Evolutionary conservation across 495 filamentous ascomycete genomes (phyloP), one percentile per base, ranked within the genome.

Genomic region (Echria macrotheca): DNA sequence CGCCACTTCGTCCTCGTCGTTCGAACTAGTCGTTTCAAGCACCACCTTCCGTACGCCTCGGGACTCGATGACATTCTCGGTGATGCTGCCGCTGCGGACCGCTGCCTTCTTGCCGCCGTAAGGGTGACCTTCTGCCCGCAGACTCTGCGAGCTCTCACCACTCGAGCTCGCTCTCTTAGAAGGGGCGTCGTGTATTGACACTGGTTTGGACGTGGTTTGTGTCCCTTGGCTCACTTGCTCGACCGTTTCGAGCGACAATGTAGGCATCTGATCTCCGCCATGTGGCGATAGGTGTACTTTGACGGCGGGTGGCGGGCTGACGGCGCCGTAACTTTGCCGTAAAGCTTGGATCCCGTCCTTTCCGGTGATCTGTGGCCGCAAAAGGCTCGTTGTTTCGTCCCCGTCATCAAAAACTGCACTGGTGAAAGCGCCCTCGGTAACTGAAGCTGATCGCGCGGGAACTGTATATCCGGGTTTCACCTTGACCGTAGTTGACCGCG

Each of bases 401-500:
- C 54, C 63, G n/a, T 59, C 59, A 7, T 52, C 50, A 15, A 56
- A 23, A 11, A 47, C 21, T 6, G 55, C 40, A 7, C 62, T 60
- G n/a, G 47, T 33, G 11, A 52, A 42, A 5, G 53, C 39, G 2
- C 40, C 29, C n/a, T 58, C 59, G 9, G 44, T 26, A 7, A 57
- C 33, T 0, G 65, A 64, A 19, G 48, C 50, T 12, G 64, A 42
- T n/a, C 55, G 61, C 31, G 53, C 56, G 18, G 60, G 63, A 12
- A 49, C 24, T 12, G 31, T 28, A 15, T 45, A 22, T 14, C 78
- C 81, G 5, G 80, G 81, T 66, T 96, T 96, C 66, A 95, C 91
- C 66, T 96, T 96, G 42, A 98, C 90, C 10, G 81, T 83, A 25
- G 83, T 84, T 50, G 89, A 91, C n/a, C 84, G 83, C 1, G 93